Base-by-base conservation (phyloP, 345 rosid species). In the Dovyalis caffra region DNA sequence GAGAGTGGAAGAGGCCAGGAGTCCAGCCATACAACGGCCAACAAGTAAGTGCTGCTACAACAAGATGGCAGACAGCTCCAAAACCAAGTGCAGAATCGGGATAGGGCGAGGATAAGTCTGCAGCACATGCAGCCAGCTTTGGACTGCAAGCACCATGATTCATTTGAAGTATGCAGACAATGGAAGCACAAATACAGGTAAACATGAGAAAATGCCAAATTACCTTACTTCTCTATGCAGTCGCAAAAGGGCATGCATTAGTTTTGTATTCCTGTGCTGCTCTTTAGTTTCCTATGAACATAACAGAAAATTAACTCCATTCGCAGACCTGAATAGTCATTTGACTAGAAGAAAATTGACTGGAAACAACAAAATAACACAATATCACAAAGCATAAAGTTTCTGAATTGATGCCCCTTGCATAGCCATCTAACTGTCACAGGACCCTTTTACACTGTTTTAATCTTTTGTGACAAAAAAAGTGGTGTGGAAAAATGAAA, bases 1-100 rank as follows among this genome's bases (percentile, higher is more conserved):
- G 89, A 45, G 97, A 86, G 84, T 86, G 91, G 82, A 95, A 93
- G 81, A 95, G 96, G 65, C 97, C 93, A 57, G 99, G 99, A 81
- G 90, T 79, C 99, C 99, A 95, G 66, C 93, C 97, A 89, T 85
- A 84, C 33, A 91, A 86, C 28, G 99, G 97, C 99, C 99, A 95
- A 84, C 85, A 93, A 74, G 92, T 86, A 85, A 95, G 96, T 43
- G 98, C 92, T 26, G 99, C 93, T 74, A 90, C 98, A 58, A 85
- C 66, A 78, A 95, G 96, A 85, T 93, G 99, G 87, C 97, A 93
- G 62, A 93, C 91, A 80, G 96, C 92, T 86, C 94, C 98, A 77
- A 90, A 95, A 75, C 98, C 89, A 77, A 95, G 98, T 26, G 97
- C 98, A 81, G 91, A 90, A 77, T 84, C 91, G 35, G 99, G 98